Evolutionary conservation across 2,329 filamentous ascomycete genomes (phyloP).

Genomic region (Zalaria obscura): DNA sequence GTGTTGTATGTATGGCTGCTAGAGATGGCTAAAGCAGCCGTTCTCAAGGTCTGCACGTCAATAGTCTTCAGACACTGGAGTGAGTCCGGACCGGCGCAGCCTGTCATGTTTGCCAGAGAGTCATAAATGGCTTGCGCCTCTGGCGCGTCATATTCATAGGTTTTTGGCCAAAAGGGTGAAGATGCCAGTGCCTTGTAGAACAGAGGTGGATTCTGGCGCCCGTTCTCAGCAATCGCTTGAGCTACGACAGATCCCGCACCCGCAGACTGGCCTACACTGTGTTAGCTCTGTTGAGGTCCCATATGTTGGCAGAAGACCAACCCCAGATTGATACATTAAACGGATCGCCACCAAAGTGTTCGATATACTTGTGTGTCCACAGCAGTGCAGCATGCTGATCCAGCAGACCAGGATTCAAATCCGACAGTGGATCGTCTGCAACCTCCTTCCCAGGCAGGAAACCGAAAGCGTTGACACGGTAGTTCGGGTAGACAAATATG

Average conservation of each 20-base stretch:
- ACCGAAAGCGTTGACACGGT: conserved; percentile 43
- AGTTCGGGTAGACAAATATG: conserved; percentile 38
- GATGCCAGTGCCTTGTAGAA: conserved; percentile 38
- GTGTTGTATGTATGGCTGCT: conserved; percentile 39
- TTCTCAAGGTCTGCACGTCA: conserved; percentile 38
- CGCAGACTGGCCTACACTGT: conserved; percentile 31
- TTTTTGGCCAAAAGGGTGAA: conserved; percentile 46
- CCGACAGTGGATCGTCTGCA: conserved; percentile 26
- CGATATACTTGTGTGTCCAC: conserved; percentile 37
- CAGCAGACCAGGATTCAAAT: conserved; percentile 32
- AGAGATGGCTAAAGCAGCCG: conserved; percentile 36
- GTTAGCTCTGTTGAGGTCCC: conserved; percentile 23
- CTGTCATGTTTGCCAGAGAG: conserved; percentile 30
- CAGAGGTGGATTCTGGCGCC: conserved; percentile 26
- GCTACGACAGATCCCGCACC: conserved; percentile 40
- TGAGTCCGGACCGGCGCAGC: conserved; percentile 32
- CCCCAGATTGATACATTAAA: conserved; percentile 23
- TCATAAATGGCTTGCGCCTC: conserved; percentile 39
- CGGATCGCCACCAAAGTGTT: conserved; percentile 30
- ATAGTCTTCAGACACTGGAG: conserved; percentile 40
- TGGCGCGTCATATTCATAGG: conserved; percentile 35
- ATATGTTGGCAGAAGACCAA: not conserved
- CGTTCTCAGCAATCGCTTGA: conserved; percentile 36
- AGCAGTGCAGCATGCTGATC: conserved; percentile 37
- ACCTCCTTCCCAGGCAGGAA: conserved; percentile 38